Percentiles rank a stretch among this genome's conserved stretches.
Conservation (phyloP, 306 rosid genomes). For the Prunus campanulata region DNA sequence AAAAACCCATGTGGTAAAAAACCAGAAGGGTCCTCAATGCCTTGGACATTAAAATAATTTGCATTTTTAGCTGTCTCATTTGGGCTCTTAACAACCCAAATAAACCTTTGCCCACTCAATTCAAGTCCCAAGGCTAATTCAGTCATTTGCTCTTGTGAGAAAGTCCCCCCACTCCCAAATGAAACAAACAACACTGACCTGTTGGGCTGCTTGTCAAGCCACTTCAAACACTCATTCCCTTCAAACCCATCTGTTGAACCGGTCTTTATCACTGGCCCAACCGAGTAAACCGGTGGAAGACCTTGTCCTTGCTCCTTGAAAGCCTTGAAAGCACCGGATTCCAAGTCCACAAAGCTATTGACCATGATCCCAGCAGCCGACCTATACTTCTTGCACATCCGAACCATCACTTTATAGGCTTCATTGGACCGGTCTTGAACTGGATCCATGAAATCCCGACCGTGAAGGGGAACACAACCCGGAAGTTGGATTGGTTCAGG, state of each 20-base stretch:
- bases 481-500: conserved; percentile 23
- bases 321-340: conserved; percentile 25
- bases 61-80: neutral
- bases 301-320: neutral
- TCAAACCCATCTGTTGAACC: neutral
- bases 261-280: conserved; percentile 19
- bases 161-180: conserved; percentile 21
- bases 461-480: conserved; percentile 24
- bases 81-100: conserved; percentile 14
- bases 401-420: neutral
- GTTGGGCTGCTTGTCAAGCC: conserved; percentile 17
- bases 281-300: conserved; percentile 1
- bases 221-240: conserved; percentile 16
- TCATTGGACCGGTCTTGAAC: conserved; percentile 11
- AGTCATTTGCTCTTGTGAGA: neutral
- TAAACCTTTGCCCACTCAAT: conserved; percentile 9
- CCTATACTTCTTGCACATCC: neutral
- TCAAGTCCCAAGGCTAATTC: conserved; percentile 23
- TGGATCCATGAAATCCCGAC: conserved; percentile 9
- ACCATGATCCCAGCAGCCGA: conserved; percentile 11
- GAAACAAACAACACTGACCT: conserved; percentile 14
- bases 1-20: conserved; percentile 5
- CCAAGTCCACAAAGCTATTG: conserved; percentile 21
- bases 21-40: neutral
- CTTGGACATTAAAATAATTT: neutral